These are phyloP conservation scores for Aeschynomene evenia DNA, from an alignment of 306 rosid species.

Conservation along the genomic window DNA sequence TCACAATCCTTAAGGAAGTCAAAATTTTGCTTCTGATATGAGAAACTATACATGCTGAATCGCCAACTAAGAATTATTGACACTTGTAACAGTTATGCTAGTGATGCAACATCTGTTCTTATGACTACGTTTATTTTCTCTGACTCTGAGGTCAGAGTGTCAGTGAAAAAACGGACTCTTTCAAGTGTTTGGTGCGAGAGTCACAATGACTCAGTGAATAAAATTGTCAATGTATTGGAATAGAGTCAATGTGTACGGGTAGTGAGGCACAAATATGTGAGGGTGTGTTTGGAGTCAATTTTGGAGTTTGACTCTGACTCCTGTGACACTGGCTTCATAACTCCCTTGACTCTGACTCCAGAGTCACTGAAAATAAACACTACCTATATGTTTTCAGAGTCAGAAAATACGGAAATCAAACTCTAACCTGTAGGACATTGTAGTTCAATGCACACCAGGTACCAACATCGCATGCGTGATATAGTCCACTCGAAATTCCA, in stretches of 20 bases:
- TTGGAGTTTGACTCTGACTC: too few relatives aligned
- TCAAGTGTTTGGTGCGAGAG: too few relatives aligned
- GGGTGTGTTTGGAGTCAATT: too few relatives aligned
- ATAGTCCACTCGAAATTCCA: conserved; percentile 78
- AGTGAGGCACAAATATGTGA: too few relatives aligned
- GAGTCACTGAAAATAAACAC: not conserved
- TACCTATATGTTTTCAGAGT: not conserved
- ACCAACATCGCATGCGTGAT: conserved; percentile 93
- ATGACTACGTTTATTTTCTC: too few relatives aligned
- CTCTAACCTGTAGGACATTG: conserved; percentile 65
- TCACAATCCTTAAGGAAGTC: not conserved
- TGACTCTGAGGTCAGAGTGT: too few relatives aligned
- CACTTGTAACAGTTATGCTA: not conserved
- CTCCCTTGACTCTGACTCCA: too few relatives aligned
- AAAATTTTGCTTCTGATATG: conserved; percentile 1
- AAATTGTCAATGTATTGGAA: too few relatives aligned
- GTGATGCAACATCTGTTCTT: not conserved
- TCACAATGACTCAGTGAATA: too few relatives aligned
- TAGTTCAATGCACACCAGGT: conserved; percentile 76
- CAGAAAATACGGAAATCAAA: conserved; percentile 20
- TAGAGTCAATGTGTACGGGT: too few relatives aligned
- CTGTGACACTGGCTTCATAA: too few relatives aligned
- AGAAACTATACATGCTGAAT: conserved; percentile 4
- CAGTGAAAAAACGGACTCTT: too few relatives aligned
- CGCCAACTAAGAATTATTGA: not conserved